Evolutionary conservation across 495 filamentous ascomycete genomes (phyloP).

Genomic region (Aspergillus campestris): DNA sequence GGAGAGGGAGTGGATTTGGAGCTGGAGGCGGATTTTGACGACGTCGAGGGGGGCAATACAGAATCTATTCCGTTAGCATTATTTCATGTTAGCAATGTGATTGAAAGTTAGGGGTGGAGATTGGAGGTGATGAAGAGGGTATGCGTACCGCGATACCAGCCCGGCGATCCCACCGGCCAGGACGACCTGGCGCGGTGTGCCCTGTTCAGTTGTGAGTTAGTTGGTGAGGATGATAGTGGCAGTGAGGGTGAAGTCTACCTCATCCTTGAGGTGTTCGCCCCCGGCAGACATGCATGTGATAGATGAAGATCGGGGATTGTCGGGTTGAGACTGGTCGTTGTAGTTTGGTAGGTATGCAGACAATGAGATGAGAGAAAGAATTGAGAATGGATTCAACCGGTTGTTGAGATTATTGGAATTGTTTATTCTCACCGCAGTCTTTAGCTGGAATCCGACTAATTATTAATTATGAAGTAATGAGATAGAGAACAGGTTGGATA

Average conservation of each 20-base stretch:
- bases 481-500: background rate
- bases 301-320: background rate
- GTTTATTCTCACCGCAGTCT: background rate
- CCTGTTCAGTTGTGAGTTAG: constrained; percentile 40
- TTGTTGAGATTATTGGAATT: background rate
- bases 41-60: constrained; percentile 89
- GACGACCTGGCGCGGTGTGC: constrained; percentile 73
- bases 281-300: constrained; percentile 63
- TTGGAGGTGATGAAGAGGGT: background rate
- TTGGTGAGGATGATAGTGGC: background rate
- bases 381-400: no score
- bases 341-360: background rate
- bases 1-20: constrained; percentile 74
- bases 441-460: no score
- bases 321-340: background rate
- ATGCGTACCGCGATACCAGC: constrained; percentile 66
- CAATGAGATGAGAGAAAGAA: background rate
- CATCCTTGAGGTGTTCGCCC: constrained; percentile 78
- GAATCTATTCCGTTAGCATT: constrained; percentile 45
- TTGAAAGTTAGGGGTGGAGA: no score
- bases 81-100: no score
- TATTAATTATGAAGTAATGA: no score
- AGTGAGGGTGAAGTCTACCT: constrained; percentile 41
- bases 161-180: constrained; percentile 81
- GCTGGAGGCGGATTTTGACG: constrained; percentile 91